Percentiles rank a stretch among this genome's conserved stretches.
Evolutionary conservation across 257 asterid genomes (phyloP).

Genomic region (Solanum appendiculatum): DNA sequence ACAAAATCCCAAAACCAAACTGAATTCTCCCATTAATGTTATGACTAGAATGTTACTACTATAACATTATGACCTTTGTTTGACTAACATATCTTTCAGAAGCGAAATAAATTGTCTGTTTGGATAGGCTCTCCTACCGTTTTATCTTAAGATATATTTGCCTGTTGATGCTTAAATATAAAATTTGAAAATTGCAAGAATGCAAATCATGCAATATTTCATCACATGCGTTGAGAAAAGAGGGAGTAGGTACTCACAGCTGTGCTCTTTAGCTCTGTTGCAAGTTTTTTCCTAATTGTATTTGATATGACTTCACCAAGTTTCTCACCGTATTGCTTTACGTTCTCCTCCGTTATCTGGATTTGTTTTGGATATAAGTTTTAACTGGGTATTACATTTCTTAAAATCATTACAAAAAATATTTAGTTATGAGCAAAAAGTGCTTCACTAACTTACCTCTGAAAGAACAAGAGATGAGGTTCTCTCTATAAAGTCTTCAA

Average conservation of each 20-base stretch:
- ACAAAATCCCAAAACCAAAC: not conserved
- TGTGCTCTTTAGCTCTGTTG: conserved; percentile 41
- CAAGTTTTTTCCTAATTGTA: conserved; percentile 32
- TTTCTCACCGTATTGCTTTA: conserved; percentile 25
- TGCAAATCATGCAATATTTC: not conserved
- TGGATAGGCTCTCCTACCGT: not conserved
- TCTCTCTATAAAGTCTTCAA: conserved; percentile 50
- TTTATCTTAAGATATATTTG: not conserved
- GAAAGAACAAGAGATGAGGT: conserved; percentile 36
- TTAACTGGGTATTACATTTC: conserved; percentile 6
- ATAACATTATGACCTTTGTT: not conserved
- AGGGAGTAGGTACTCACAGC: conserved; percentile 32
- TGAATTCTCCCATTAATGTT: not conserved
- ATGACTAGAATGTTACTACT: not conserved
- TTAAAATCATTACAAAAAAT: not conserved
- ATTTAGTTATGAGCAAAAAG: not conserved
- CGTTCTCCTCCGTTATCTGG: conserved; percentile 30
- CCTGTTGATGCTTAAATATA: not conserved
- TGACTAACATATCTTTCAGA: not conserved
- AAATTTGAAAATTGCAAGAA: not conserved
- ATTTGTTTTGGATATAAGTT: not conserved
- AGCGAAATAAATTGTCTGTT: not conserved
- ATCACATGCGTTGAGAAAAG: not conserved
- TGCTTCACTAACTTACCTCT: conserved; percentile 23
- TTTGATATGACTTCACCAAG: conserved; percentile 19